Evolutionary conservation across 1,284 basidiomycete genomes (phyloP), one percentile per base, ranked within the genome.

Genomic region (Pseudozyma tsukubaensis): DNA sequence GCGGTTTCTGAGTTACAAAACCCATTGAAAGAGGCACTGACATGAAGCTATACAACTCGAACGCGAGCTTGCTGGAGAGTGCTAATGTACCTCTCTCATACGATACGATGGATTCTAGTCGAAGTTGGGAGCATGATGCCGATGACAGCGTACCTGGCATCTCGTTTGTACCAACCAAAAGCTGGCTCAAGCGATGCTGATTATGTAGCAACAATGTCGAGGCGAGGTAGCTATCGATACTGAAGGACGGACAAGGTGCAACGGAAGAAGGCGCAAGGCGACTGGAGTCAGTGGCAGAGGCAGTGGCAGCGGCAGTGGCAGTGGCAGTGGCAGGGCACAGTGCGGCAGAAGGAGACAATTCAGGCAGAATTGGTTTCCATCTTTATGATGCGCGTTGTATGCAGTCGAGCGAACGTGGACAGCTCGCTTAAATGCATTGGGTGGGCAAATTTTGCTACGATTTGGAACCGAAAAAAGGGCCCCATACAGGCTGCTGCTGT

Each of bases 371-470:
- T 39, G 35, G 43, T n/a, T n/a, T 12, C 16, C 44, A 14, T 12
- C 7, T 42, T 13, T 14, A 53, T 44, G 42, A n/a, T 29, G 24
- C n/a, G 44, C 13, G 29, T 24, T 34, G 19, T 45, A 61, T 68
- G 59, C 54, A 68, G 12, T 54, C 55, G 66, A 69, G 66, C 59
- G 66, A 69, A 69, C 66, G 66, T 69, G 66, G 59, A 63, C 66
- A 69, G 45, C 59, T 68, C 59, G 59, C 40, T 39, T 68, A 59
- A 21, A 68, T 62, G 50, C 55, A 37, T 8, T 39, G 24, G 24
- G 39, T 19, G 50, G 24, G 24, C 45, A 48, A 52, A 52, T 32
- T 52, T 52, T 29, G 50, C 39, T 32, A 44, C 43, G 18, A 44
- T 29, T 29, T 29, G 24, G 24, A 29, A 29, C 24, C 24, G 24